A percentile compares a stretch with the other conserved stretches of the same genome.
phyloP scores from a whole-genome alignment of 495 filamentous ascomycete genomes.

The Penicillium paradoxum region DNA sequence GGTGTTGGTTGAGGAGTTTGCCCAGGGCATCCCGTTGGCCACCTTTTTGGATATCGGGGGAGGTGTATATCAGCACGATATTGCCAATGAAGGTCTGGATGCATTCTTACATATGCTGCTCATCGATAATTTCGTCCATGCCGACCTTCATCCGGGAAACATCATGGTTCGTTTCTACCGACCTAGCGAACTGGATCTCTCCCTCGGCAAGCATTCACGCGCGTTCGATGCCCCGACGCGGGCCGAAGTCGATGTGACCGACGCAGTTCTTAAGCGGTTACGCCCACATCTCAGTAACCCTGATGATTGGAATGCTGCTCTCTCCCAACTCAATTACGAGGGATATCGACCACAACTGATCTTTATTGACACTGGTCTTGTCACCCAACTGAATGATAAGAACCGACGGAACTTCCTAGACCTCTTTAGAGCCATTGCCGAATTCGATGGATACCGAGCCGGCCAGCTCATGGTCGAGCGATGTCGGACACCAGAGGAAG shows the following conservation, averaged over 20 bases:
- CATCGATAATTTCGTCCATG: conserved; percentile 97
- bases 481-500: conserved; percentile 82
- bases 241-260: conserved; percentile 69
- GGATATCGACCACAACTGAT: conserved; percentile 92
- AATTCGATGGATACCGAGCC: conserved; percentile 95
- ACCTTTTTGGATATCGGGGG: conserved; percentile 88
- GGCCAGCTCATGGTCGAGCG: conserved; percentile 95
- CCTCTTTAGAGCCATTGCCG: conserved; percentile 90
- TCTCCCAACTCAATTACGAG: conserved; percentile 76
- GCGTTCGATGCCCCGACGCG: conserved; percentile 48
- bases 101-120: conserved; percentile 98
- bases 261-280: conserved; percentile 74
- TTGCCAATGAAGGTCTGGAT: conserved; percentile 92
- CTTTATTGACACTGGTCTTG: conserved; percentile 96
- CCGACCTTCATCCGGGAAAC: conserved; percentile 97
- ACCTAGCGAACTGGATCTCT: conserved; percentile 62
- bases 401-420: conserved; percentile 93
- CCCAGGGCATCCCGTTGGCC: conserved; percentile 84
- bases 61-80: conserved; percentile 87
- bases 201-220: conserved; percentile 48
- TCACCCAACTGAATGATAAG: conserved; percentile 81
- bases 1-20: conserved; percentile 94
- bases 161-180: conserved; percentile 99
- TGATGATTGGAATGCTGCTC: conserved; percentile 64
- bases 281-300: conserved; percentile 63